A percentile compares a stretch with the other conserved stretches of the same genome.
Evolutionary conservation across 305 asterid genomes (phyloP).

Genomic region (Stenogyne calaminthoides): DNA sequence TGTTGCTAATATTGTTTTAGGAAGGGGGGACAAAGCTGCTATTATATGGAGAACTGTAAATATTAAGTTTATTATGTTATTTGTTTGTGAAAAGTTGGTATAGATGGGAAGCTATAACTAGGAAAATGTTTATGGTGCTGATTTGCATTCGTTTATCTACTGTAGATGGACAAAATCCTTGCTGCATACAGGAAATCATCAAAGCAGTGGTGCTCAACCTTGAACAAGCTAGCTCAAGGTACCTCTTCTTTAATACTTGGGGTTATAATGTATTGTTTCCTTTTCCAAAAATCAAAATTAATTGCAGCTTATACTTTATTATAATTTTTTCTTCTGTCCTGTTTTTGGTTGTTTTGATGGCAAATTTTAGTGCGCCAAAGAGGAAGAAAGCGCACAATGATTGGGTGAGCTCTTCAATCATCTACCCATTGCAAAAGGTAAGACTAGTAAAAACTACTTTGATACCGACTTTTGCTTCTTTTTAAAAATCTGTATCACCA

Average conservation of each 20-base stretch:
- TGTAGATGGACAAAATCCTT: constrained; percentile 83
- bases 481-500: background rate
- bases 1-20: background rate
- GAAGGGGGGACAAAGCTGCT: background rate
- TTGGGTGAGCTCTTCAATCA: constrained; percentile 49
- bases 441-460: background rate
- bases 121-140: constrained; percentile 7
- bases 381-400: constrained; percentile 92
- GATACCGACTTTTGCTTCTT: background rate
- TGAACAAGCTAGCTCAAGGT: constrained; percentile 95
- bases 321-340: background rate
- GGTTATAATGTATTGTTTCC: background rate
- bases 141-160: background rate
- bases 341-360: constrained; percentile 13
- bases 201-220: constrained; percentile 89
- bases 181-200: constrained; percentile 89
- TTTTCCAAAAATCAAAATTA: background rate
- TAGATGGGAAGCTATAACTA: background rate
- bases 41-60: constrained; percentile 4
- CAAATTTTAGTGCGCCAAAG: constrained; percentile 65
- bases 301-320: constrained; percentile 17
- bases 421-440: constrained; percentile 29
- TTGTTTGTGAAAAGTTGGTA: background rate
- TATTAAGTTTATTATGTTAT: too few species aligned
- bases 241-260: constrained; percentile 19